Base-by-base conservation (phyloP, 257 asterid species). In the Solanum ossicruentum region DNA sequence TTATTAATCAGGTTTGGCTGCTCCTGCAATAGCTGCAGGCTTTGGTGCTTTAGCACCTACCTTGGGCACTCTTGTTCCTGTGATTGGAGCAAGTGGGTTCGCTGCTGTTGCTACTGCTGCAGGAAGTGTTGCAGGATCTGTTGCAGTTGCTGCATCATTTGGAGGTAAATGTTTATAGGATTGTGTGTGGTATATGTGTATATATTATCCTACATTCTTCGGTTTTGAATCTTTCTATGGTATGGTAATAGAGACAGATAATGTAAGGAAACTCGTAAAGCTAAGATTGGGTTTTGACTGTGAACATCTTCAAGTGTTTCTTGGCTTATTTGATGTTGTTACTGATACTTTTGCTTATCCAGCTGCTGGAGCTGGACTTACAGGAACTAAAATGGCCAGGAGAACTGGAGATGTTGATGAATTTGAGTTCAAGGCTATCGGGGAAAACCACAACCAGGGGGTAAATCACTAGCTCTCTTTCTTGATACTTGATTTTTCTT, bases 301-400 rank as follows among this genome's bases (percentile, higher is more conserved):
- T 52, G 66, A 78, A 52, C 65, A 78, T 60, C 72, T 70, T 84
- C 67, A 51, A 78, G 65, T 52, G 23, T 28, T 78, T 78, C 28
- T 52, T 10, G 18, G 15, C 67, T 52, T 28, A 13, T 69, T 55
- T 70, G 13, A 67, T 69, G 41, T 43, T 79, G 78, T 79, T 78
- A 70, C 80, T 69, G 80, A 84, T 81, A 84, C 78, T 82, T 85
- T 84, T 56, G 21, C 43, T 84, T 73, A 47, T 81, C 58, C 90
- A 96, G 98, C 98, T 88, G 99, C 99, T 89, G 99, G 98, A 90
- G 99, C 99, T 84, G 99, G 99, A 84, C 98, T 96, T 88, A 92
- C 98, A 3, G 98, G 99, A 85, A 90, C 75, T 84, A 96, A 96
- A 91, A 93, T 95, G 94, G 98, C 99, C 26, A 90, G 93, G 91